Percentiles rank a stretch among this genome's conserved stretches.
These are phyloP conservation scores for Oenanthe javanica DNA, from an alignment of 140 eudicot genomes.

Conservation along the genomic window DNA sequence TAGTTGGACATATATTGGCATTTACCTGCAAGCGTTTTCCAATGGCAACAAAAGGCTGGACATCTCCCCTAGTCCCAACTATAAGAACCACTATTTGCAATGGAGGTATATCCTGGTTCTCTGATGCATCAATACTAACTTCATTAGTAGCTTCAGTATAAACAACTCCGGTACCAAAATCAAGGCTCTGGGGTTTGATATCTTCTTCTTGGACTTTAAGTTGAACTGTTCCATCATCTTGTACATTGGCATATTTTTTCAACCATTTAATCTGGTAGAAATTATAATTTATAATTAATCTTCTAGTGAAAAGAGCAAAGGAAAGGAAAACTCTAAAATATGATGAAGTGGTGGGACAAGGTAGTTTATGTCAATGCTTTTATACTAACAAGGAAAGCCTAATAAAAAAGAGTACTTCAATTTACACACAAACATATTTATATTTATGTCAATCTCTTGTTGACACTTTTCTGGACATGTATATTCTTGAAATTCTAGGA, in stretches of 20 bases:
- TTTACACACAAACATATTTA: no score
- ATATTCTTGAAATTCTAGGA: not conserved
- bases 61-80: constrained; percentile 98
- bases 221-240: constrained; percentile 71
- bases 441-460: not conserved
- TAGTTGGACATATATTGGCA: not conserved
- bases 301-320: not conserved
- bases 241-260: constrained; percentile 56
- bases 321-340: not conserved
- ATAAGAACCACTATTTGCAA: constrained; percentile 89
- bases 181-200: constrained; percentile 37
- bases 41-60: constrained; percentile 97
- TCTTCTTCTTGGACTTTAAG: constrained; percentile 80
- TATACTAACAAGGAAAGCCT: not conserved
- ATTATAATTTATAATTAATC: not conserved
- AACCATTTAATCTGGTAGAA: constrained; percentile 64
- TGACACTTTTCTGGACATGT: not conserved
- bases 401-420: not conserved
- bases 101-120: constrained; percentile 46
- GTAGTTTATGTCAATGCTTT: not conserved
- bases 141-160: constrained; percentile 31
- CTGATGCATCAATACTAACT: constrained; percentile 31
- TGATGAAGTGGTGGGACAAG: not conserved
- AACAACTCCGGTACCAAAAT: constrained; percentile 42
- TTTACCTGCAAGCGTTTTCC: constrained; percentile 86